These are phyloP conservation scores for Tricholoma terreum DNA, from an alignment of 768 basidiomycete species.

Conservation along the genomic window DNA sequence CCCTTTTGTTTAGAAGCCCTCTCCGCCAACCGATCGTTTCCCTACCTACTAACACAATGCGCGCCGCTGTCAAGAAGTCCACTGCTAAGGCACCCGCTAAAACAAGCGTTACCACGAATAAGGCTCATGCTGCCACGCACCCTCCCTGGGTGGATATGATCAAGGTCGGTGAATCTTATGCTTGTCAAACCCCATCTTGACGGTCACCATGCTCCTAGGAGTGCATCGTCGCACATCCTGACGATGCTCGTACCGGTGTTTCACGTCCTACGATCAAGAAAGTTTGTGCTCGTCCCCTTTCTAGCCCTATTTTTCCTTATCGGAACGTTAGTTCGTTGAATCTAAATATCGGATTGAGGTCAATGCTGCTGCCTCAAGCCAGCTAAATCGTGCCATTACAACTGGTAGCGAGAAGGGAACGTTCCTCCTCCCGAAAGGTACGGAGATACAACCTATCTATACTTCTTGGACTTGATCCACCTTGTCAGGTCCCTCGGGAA, in stretches of 20 bases:
- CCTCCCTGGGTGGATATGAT: slow-evolving; percentile 80
- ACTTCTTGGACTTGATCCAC: slow-evolving; percentile 1
- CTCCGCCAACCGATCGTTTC: background rate
- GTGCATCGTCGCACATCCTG: slow-evolving; percentile 69
- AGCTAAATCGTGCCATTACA: slow-evolving; percentile 80
- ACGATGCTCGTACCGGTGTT: slow-evolving; percentile 72
- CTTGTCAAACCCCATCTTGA: slow-evolving; percentile 14
- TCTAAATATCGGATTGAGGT: slow-evolving; percentile 77
- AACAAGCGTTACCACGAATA: slow-evolving; percentile 29
- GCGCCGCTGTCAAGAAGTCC: slow-evolving; percentile 34
- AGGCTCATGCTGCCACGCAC: slow-evolving; percentile 44
- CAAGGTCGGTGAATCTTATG: slow-evolving; percentile 52
- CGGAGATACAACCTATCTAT: slow-evolving; percentile 6
- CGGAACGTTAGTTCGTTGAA: slow-evolving; percentile 65
- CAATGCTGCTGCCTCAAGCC: slow-evolving; percentile 65
- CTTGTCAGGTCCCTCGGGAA: slow-evolving; percentile 30
- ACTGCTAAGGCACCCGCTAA: slow-evolving; percentile 36
- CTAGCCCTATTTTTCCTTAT: slow-evolving; percentile 11
- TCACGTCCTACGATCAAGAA: slow-evolving; percentile 84
- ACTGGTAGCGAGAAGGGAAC: slow-evolving; percentile 46
- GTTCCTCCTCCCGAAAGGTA: slow-evolving; percentile 51
- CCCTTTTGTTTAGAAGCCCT: slow-evolving; percentile 6
- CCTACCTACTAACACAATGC: slow-evolving; percentile 15
- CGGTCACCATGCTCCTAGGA: slow-evolving; percentile 38
- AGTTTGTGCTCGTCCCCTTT: slow-evolving; percentile 32